Conservation (phyloP, 371 early-diverging fungal species). For the Dinochytrium kinnereticum region DNA sequence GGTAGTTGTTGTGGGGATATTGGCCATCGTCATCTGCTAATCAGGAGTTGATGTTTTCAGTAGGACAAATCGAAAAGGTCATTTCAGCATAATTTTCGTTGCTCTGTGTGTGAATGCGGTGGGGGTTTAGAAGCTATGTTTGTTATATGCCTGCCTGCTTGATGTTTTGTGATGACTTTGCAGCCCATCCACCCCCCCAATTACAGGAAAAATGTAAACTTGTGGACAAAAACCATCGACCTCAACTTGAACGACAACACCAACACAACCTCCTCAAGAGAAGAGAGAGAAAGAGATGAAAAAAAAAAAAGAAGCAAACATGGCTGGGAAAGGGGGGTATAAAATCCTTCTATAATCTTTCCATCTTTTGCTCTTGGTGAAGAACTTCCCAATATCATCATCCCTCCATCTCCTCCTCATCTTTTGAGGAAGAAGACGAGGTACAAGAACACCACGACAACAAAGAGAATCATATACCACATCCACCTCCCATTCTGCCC, state of each 20-base stretch:
- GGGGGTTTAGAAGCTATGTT: background rate
- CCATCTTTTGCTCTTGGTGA: background rate
- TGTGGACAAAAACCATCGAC: no score
- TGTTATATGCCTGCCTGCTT: background rate
- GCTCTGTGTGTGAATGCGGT: background rate
- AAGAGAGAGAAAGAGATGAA: background rate
- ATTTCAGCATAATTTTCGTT: no score
- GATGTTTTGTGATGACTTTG: no score
- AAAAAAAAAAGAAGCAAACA: background rate
- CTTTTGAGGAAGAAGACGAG: constrained; percentile 46
- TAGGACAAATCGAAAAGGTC: no score
- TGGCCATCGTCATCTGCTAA: no score
- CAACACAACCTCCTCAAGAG: no score
- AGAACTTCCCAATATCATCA: background rate
- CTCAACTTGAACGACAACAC: no score
- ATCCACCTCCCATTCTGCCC: constrained; percentile 61
- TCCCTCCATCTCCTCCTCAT: background rate
- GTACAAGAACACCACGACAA: constrained; percentile 51
- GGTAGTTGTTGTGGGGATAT: no score
- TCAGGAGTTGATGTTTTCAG: no score
- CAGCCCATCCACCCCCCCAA: no score
- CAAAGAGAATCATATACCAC: constrained; percentile 59
- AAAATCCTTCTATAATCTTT: background rate
- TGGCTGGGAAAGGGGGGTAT: background rate
- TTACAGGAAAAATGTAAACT: no score